phyloP scores from a whole-genome alignment of 2,329 filamentous ascomycete species.

The Daldinia sp. region DNA sequence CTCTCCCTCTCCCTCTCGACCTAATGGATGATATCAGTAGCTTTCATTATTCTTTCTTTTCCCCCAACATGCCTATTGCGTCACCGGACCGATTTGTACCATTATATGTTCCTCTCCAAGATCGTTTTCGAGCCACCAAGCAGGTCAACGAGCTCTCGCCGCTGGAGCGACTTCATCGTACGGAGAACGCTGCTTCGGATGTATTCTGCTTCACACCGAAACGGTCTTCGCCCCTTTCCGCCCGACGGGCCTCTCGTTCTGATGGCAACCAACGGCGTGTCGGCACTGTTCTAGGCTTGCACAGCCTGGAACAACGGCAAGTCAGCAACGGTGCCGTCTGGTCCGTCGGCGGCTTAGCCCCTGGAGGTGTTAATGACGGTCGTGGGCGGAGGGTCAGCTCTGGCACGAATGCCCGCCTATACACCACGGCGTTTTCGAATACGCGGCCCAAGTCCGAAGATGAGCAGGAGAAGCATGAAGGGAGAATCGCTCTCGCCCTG shows the following conservation, averaged over 20 bases:
- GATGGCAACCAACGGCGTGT: slow-evolving; percentile 47
- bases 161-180: slow-evolving; percentile 60
- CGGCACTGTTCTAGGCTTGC: slow-evolving; percentile 49
- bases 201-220: slow-evolving; percentile 57
- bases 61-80: slow-evolving; percentile 47
- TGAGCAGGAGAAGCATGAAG: slow-evolving; percentile 76
- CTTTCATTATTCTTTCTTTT: slow-evolving; percentile 46
- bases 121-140: slow-evolving; percentile 63
- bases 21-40: slow-evolving; percentile 46
- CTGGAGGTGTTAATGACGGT: slow-evolving; percentile 71
- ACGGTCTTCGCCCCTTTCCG: slow-evolving; percentile 46
- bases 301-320: slow-evolving; percentile 57
- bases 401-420: slow-evolving; percentile 78
- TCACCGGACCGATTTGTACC: slow-evolving; percentile 66
- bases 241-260: slow-evolving; percentile 47
- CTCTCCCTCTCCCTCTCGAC: slow-evolving; percentile 16
- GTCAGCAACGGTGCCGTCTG: slow-evolving; percentile 78
- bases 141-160: slow-evolving; percentile 56
- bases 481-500: slow-evolving; percentile 82
- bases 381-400: slow-evolving; percentile 74
- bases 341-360: slow-evolving; percentile 78
- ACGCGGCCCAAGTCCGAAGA: slow-evolving; percentile 62
- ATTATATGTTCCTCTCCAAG: slow-evolving; percentile 54
- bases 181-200: slow-evolving; percentile 57
- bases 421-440: slow-evolving; percentile 63